Evolutionary conservation across 768 basidiomycete species (phyloP).

Genomic region (Pleurotus djamor): DNA sequence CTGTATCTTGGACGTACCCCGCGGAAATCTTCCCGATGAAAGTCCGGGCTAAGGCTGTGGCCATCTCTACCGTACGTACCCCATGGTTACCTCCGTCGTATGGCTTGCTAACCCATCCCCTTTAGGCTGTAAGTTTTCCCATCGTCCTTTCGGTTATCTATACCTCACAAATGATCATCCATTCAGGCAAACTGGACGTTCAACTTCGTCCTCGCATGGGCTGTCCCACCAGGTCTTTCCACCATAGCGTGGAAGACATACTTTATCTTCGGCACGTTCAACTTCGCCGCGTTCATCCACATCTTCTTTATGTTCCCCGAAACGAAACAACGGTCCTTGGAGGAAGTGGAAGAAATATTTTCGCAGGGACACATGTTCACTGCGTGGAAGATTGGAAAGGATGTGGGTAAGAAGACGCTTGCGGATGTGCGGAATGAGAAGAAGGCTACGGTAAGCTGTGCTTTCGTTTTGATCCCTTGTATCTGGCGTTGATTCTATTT

Average conservation of each 20-base stretch:
- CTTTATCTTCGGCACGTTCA: slow-evolving; percentile 78
- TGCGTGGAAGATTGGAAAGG: slow-evolving; percentile 65
- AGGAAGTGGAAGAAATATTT: slow-evolving; percentile 82
- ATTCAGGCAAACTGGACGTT: slow-evolving; percentile 52
- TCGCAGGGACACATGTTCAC: slow-evolving; percentile 63
- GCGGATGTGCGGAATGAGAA: slow-evolving; percentile 35
- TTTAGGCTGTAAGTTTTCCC: slow-evolving; percentile 16
- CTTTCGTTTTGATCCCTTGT: not conserved
- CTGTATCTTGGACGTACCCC: slow-evolving; percentile 73
- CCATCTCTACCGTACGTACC: slow-evolving; percentile 27
- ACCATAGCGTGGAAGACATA: slow-evolving; percentile 74
- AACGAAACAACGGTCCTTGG: slow-evolving; percentile 68
- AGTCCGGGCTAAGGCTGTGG: slow-evolving; percentile 36
- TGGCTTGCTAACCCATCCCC: slow-evolving; percentile 16
- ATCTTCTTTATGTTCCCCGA: slow-evolving; percentile 82
- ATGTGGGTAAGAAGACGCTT: slow-evolving; percentile 63
- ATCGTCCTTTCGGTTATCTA: not conserved
- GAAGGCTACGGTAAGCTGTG: not conserved
- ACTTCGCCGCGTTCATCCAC: slow-evolving; percentile 69
- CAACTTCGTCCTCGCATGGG: slow-evolving; percentile 74
- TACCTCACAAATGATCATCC: no score
- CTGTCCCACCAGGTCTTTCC: slow-evolving; percentile 68
- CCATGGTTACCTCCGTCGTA: not conserved
- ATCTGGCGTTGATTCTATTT: not conserved
- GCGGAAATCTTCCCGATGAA: slow-evolving; percentile 45